Evolutionary conservation across 202 grass and related monocot genomes (phyloP), one percentile per base, ranked within the genome.

Genomic region (Alloteropsis angusta): DNA sequence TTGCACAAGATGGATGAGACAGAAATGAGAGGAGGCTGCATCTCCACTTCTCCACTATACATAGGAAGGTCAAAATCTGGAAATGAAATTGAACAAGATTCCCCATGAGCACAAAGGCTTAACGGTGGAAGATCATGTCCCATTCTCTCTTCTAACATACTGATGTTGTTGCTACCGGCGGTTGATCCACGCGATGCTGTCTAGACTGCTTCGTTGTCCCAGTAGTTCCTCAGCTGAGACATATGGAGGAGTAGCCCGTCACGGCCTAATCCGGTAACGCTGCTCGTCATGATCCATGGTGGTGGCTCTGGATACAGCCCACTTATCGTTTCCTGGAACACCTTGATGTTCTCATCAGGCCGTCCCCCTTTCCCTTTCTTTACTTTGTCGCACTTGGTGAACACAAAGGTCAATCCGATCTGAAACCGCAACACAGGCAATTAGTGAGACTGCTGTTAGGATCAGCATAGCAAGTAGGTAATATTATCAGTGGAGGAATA

Each of bases 331-430:
- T 95, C 92, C 79, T 96, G 96, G 85, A 99, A 96, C 72, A 49
- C 80, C 77, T 84, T 93, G 84, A 99, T 91, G 75, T 99, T 96
- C 65, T 93, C 96, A 1, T 91, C 88, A 45, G 92, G 88, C 30
- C 84, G 82, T 12, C 72, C 86, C 30, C 96, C 96, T 76, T 93
- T 99, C 23, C 83, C 87, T 10, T 82, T 83, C 83, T 88, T 97
- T 22, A 76, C 65, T 89, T 99, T 99, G 85, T 99, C 96, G 5
- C 96, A 99, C 88, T 99, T 99, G 17, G 92, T 99, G 88, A 96
- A 99, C n/a, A 99, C 90, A 93, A 91, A 96, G 17, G 96, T 99
- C 80, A 99, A 67, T 34, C 84, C 88, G 60, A 99, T 87, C 96
- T 99, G 71, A 75, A 85, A 78, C n/a, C 49, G 57, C 55, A 77